These are phyloP conservation scores for Entelexis paramagnoliae DNA, from an alignment of 1,139 yeast genomes.

Conservation along the genomic window DNA sequence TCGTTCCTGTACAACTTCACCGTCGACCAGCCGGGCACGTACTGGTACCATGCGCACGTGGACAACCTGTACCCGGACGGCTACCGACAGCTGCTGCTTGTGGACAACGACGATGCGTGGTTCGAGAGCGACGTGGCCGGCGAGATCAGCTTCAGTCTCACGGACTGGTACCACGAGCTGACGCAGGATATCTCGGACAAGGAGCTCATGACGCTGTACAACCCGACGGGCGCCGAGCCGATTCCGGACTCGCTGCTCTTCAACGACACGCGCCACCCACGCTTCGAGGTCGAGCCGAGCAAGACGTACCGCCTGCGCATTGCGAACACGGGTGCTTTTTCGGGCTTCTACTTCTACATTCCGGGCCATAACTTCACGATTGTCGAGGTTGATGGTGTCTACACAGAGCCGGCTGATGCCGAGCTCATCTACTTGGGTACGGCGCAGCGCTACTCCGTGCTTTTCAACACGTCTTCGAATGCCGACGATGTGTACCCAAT, in stretches of 20 bases:
- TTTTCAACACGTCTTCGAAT: conserved; percentile 56
- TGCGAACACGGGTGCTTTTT: conserved; percentile 76
- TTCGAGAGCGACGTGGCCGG: conserved; percentile 55
- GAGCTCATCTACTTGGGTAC: conserved; percentile 53
- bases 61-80: conserved; percentile 87
- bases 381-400: conserved; percentile 75
- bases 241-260: conserved; percentile 69
- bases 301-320: conserved; percentile 71
- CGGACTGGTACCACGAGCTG: conserved; percentile 78
- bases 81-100: conserved; percentile 67
- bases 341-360: conserved; percentile 72
- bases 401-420: conserved; percentile 56
- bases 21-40: conserved; percentile 76
- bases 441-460: conserved; percentile 70
- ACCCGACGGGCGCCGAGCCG: conserved; percentile 97
- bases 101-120: conserved; percentile 48
- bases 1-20: conserved; percentile 69
- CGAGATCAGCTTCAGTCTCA: conserved; percentile 54
- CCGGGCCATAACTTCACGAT: conserved; percentile 77
- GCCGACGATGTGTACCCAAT: conserved; percentile 60
- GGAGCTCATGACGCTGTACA: conserved; percentile 54
- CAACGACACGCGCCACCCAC: conserved; percentile 52
- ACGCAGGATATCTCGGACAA: conserved; percentile 41
- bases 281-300: conserved; percentile 65
- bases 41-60: conserved; percentile 92